Percentiles rank a stretch among this genome's conserved stretches.
These are phyloP conservation scores for Pythium apleroticum DNA, from an alignment of 352 stramenopile genomes.

Conservation along the genomic window DNA sequence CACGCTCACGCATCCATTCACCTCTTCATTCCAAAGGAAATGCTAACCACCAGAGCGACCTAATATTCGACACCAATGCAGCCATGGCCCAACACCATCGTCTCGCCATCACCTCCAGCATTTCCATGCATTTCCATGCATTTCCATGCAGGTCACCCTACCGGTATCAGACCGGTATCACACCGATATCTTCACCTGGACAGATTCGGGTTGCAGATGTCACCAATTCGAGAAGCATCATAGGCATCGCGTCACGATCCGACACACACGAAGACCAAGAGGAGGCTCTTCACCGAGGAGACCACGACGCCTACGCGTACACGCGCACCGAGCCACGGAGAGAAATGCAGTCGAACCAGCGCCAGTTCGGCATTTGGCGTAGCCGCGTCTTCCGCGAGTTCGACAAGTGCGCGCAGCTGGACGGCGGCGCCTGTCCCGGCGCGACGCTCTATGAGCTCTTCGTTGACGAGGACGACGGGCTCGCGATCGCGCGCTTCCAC, in stretches of 20 bases:
- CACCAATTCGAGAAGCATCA: neutral
- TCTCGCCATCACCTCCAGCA: neutral
- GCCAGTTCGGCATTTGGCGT: slow-evolving; percentile 71
- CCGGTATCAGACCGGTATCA: slow-evolving; percentile 1
- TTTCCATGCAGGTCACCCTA: neutral
- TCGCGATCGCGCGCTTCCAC: slow-evolving; percentile 58
- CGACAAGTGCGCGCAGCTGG: slow-evolving; percentile 51
- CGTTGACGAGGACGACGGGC: slow-evolving; percentile 48
- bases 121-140: neutral
- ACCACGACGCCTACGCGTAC: neutral
- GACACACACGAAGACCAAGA: neutral
- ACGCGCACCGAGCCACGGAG: neutral
- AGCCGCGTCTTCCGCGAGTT: slow-evolving; percentile 71
- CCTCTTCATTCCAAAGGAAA: no score
- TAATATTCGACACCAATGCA: neutral
- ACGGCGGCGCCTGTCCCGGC: slow-evolving; percentile 34
- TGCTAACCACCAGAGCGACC: no score
- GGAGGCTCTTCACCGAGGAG: neutral
- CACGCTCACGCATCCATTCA: no score
- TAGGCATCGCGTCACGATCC: slow-evolving; percentile 10
- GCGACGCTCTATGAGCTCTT: slow-evolving; percentile 43
- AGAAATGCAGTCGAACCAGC: slow-evolving; percentile 24
- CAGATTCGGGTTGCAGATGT: slow-evolving; percentile 9
- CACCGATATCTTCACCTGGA: slow-evolving; percentile 6
- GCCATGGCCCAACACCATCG: neutral